Base-by-base conservation (phyloP, 768 basidiomycete genomes). In the Lactarius evosmus region DNA sequence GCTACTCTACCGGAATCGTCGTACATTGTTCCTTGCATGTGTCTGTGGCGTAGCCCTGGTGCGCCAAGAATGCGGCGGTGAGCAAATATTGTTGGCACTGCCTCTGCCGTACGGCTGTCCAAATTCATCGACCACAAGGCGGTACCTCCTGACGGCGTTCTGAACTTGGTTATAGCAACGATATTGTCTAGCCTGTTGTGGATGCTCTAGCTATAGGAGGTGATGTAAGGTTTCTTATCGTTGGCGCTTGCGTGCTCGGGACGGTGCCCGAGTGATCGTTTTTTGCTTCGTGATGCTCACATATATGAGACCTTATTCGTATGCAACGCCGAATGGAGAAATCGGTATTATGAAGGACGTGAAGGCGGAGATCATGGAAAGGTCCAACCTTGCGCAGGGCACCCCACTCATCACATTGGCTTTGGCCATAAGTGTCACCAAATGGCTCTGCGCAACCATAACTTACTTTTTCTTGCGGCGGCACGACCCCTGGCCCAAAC, bases 251-350 rank as follows among this genome's bases (percentile, higher is more conserved):
- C n/a, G 22, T 49, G 25, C 22, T 49, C 46, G 46, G 46, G 25
- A 14, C 25, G 22, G 46, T 46, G 46, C 9, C 46, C 46, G 46
- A 25, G 12, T 46, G 46, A 49, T 12, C 25, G 46, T 25, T 49
- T 27, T 27, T 9, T 22, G 44, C 44, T n/a, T n/a, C n/a, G 1
- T 44, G n/a, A 44, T 44, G 41, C 9, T 25, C 46, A 49, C 46
- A 25, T 25, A n/a, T 25, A 25, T 27, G 46, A 8, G 46, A 25
- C 46, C 46, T 32, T 32, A 4, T 67, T 77, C 1, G 71, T 73
- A 29, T 77, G 75, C 19, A 17, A 17, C 72, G 8, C 68, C 78
- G 32, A 76, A 78, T 58, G 78, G 79, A 7, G 78, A 78, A 34
- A 12, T 73, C 3, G 74, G 72, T 14, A 73, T 74, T 22, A 69